Base-by-base conservation (phyloP, 139 green algal genomes). In the Picochlorum sp. region DNA sequence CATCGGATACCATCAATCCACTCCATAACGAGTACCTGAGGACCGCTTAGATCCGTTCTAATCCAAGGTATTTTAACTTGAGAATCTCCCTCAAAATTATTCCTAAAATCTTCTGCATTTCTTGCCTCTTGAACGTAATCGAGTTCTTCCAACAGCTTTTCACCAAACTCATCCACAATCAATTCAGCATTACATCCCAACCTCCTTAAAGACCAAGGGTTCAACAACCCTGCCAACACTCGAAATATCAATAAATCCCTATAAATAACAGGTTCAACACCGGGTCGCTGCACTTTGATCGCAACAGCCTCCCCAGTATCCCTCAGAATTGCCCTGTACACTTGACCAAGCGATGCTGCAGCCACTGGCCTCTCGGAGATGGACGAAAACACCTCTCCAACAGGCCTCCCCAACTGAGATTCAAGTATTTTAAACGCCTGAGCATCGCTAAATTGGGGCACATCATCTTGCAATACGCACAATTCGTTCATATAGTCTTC, bases 401-500 rank as follows among this genome's bases (percentile, higher is more conserved):
- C 60, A 7, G 88, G 86, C 31, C 73, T 63, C 1, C 91, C 91
- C 20, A 98, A 67, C 40, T 92, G 57, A 32, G 73, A 32, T 71
- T 98, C 84, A 13, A 98, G 94, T 26, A 96, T 94, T 14, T 33
- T 54, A 57, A 82, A 81, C 3, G 75, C 75, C 62, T 81, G 52
- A 41, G 81, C 70, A 63, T 96, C 85, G 31, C 83, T 61, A 43
- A 94, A 96, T 13, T 78, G 68, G 0, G 88, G 88, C 20, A 96
- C 87, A 58, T 94, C 87, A 50, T 96, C 88, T 75, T 93, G 85
- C 63, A 98, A 82, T 7, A 87, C 68, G 67, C 85, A 96, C 33
- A 99, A 78, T 83, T 99, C 92, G 58, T 95, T 88, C 93, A 99
- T 99, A 77, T 95, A 99, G 75, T 98, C 93, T 64, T 89, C 83